phyloP scores from a whole-genome alignment of 2,329 filamentous ascomycete species.

The Diplodia seriata region DNA sequence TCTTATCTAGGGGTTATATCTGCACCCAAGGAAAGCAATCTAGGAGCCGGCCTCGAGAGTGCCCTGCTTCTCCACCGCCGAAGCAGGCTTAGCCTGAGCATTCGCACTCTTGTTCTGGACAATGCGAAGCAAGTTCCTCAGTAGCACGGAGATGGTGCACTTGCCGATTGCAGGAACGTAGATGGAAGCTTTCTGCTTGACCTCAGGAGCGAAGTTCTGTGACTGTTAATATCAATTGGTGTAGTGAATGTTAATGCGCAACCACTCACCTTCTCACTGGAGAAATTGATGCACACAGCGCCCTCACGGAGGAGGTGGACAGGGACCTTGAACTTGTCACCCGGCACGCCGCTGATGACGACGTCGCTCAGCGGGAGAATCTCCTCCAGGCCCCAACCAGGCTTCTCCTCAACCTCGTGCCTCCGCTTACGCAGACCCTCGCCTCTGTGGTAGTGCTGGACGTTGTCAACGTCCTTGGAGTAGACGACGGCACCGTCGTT shows the following conservation, averaged over 20 bases:
- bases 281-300: slow-evolving; percentile 98
- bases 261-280: slow-evolving; percentile 75
- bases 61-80: slow-evolving; percentile 35
- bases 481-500: slow-evolving; percentile 97
- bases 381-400: slow-evolving; percentile 78
- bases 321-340: slow-evolving; percentile 87
- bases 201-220: slow-evolving; percentile 83
- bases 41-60: slow-evolving; percentile 34
- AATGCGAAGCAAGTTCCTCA: slow-evolving; percentile 78
- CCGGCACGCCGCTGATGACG: slow-evolving; percentile 90
- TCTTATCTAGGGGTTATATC: background rate
- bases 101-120: slow-evolving; percentile 52
- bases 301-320: slow-evolving; percentile 83
- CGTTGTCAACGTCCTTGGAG: slow-evolving; percentile 88
- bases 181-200: slow-evolving; percentile 95
- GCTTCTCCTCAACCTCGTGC: slow-evolving; percentile 86
- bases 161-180: slow-evolving; percentile 98
- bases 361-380: slow-evolving; percentile 90
- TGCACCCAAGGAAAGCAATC: background rate
- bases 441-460: slow-evolving; percentile 91
- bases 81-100: slow-evolving; percentile 33
- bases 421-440: slow-evolving; percentile 83
- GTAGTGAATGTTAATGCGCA: background rate
- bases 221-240: slow-evolving; percentile 9
- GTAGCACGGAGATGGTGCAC: slow-evolving; percentile 90